Conservation (phyloP, 306 rosid genomes). For the Rosa multiflora region DNA sequence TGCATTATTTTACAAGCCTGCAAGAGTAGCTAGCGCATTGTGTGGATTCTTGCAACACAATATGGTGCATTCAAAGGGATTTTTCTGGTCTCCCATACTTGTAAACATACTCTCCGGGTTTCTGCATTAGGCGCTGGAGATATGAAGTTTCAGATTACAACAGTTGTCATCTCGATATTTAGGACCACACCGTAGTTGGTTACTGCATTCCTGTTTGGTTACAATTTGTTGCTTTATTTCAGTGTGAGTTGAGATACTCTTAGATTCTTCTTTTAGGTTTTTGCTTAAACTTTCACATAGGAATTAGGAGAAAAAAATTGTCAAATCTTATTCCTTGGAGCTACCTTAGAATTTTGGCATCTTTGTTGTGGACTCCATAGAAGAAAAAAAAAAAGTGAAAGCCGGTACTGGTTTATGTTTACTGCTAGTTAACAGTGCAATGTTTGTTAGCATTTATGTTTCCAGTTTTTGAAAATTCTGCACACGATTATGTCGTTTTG, state of each 20-base stretch:
- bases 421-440: not conserved
- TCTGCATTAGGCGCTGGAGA: constrained; percentile 29
- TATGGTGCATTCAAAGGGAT: not conserved
- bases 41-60: constrained; percentile 31
- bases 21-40: constrained; percentile 19
- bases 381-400: too few species aligned
- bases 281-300: not conserved
- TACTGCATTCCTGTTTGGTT: constrained; percentile 12
- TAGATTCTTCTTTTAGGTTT: constrained; percentile 19
- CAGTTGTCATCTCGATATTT: constrained; percentile 27
- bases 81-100: constrained; percentile 18
- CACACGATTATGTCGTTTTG: not conserved
- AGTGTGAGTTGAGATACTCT: constrained; percentile 17
- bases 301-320: not conserved
- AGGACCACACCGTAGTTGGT: constrained; percentile 10
- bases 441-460: not conserved
- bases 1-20: constrained; percentile 28
- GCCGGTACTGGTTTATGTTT: not conserved
- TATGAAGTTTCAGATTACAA: constrained; percentile 26
- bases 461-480: not conserved
- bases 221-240: not conserved
- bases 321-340: not conserved
- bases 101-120: constrained; percentile 15
- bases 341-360: not conserved
- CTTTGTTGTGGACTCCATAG: not conserved